These are phyloP conservation scores for Acanthamoeba sp. DNA, from an alignment of 208 protist species.

Conservation along the genomic window DNA sequence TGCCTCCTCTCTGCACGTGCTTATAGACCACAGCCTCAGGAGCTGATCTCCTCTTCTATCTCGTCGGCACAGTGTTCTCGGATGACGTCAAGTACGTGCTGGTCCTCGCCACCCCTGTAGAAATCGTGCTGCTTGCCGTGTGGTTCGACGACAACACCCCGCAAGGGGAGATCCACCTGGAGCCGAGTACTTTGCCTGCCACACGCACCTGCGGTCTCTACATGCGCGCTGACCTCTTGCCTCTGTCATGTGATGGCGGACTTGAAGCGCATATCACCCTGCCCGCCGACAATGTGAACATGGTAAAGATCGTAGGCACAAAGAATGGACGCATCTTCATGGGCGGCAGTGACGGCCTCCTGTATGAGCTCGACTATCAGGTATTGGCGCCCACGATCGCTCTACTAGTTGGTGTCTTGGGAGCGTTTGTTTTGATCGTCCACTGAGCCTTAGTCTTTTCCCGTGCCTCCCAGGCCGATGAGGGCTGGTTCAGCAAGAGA, in stretches of 20 bases:
- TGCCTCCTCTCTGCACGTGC: neutral
- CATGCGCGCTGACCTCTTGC: no score
- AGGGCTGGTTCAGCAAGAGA: constrained; percentile 76
- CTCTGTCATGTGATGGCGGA: no score
- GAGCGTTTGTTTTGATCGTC: no score
- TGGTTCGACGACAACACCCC: constrained; percentile 69
- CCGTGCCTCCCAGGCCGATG: neutral
- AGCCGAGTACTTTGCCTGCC: neutral
- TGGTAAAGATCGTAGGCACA: constrained; percentile 85
- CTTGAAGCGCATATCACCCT: constrained; percentile 72
- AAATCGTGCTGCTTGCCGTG: constrained; percentile 80
- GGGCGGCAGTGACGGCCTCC: constrained; percentile 81
- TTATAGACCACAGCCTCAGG: neutral
- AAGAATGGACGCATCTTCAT: constrained; percentile 85
- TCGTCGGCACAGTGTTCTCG: constrained; percentile 77
- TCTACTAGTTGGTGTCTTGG: no score
- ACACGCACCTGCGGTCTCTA: neutral
- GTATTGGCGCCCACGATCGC: no score
- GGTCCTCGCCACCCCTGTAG: constrained; percentile 80
- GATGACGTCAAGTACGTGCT: constrained; percentile 81
- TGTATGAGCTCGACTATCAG: constrained; percentile 86
- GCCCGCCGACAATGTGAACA: constrained; percentile 83
- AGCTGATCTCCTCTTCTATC: neutral
- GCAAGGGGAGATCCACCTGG: constrained; percentile 54
- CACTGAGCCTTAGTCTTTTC: neutral